These are phyloP conservation scores for Neurospora tetraspora DNA, from an alignment of 495 filamentous ascomycete species.

Conservation along the genomic window DNA sequence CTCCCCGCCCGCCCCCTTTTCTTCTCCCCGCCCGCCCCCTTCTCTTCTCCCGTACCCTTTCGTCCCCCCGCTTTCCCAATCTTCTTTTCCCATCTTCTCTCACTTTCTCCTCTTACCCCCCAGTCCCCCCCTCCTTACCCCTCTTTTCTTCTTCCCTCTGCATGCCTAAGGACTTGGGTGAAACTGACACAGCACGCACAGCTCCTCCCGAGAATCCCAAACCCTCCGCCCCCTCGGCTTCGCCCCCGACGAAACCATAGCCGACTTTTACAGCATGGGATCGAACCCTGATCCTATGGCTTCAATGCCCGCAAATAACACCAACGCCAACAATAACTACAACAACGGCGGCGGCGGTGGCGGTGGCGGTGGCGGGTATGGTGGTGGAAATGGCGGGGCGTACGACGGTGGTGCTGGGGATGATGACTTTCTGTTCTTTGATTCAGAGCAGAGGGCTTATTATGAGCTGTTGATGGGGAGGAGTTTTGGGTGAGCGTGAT, in stretches of 20 bases:
- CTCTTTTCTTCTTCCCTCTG: too few species aligned
- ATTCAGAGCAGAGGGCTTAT: conserved; percentile 25
- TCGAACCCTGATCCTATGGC: conserved; percentile 17
- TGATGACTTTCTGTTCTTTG: conserved; percentile 1
- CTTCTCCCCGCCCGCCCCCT: too few species aligned
- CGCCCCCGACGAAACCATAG: conserved; percentile 27
- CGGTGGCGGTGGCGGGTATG: neutral
- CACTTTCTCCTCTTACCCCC: too few species aligned
- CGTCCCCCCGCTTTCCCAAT: too few species aligned
- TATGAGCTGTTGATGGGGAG: conserved; percentile 29
- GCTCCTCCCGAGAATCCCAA: conserved; percentile 19
- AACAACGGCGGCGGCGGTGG: neutral
- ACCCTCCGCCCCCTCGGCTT: conserved; percentile 27
- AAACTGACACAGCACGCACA: too few species aligned
- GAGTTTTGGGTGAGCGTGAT: neutral
- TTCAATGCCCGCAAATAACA: neutral
- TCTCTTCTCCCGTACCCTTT: neutral
- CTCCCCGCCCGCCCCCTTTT: neutral
- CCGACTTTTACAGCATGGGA: conserved; percentile 28
- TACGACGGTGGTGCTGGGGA: neutral
- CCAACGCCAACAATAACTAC: too few species aligned
- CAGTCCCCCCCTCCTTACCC: too few species aligned
- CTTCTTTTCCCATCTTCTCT: too few species aligned
- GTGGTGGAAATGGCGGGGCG: neutral
- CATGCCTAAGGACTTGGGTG: too few species aligned